phyloP scores from a whole-genome alignment of 768 basidiomycete species.

The Phylloporus sp. region DNA sequence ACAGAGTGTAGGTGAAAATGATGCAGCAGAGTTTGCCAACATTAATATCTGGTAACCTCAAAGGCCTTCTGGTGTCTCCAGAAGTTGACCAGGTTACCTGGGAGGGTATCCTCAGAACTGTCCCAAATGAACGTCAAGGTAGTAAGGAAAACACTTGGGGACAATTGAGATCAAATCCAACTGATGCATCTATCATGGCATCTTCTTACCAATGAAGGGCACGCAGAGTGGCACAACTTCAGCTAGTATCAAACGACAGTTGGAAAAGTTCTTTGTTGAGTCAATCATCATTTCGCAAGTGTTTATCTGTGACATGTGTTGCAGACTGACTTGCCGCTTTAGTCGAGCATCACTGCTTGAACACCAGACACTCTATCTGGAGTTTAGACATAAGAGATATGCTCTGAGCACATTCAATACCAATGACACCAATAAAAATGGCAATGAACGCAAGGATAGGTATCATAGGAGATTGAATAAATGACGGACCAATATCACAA shows the following conservation, averaged over 20 bases:
- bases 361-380: too few species aligned
- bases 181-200: neutral
- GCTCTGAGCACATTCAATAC: too few species aligned
- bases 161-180: neutral
- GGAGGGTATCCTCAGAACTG: constrained; percentile 83
- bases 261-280: constrained; percentile 90
- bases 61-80: constrained; percentile 91
- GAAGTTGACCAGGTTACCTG: constrained; percentile 88
- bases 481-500: too few species aligned
- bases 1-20: constrained; percentile 68
- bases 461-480: too few species aligned
- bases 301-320: constrained; percentile 67
- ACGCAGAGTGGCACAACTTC: constrained; percentile 89
- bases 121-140: constrained; percentile 97
- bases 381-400: too few species aligned
- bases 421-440: too few species aligned
- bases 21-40: constrained; percentile 90
- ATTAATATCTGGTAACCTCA: constrained; percentile 93
- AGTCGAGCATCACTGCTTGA: too few species aligned
- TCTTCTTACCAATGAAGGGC: constrained; percentile 82
- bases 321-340: constrained; percentile 71
- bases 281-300: constrained; percentile 88
- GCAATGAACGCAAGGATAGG: too few species aligned
- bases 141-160: constrained; percentile 90
- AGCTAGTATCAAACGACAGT: constrained; percentile 82